Evolutionary conservation across 352 stramenopile species (phyloP).

Genomic region (Peronospora destructor): DNA sequence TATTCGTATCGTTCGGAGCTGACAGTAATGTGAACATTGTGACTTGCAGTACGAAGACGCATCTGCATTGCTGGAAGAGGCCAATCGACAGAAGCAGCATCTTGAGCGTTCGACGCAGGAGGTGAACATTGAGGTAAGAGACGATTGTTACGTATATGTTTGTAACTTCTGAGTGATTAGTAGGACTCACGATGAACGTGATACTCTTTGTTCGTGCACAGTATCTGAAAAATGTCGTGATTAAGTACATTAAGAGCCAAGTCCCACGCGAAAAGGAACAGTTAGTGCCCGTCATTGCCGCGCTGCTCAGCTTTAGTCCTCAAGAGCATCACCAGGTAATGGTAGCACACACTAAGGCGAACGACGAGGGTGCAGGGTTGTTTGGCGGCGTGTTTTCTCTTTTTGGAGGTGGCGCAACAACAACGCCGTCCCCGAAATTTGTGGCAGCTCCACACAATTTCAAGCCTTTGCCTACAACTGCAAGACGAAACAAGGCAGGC

Average conservation of each 20-base stretch:
- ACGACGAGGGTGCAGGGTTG: slow-evolving; percentile 38
- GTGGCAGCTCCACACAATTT: slow-evolving; percentile 45
- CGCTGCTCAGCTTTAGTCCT: slow-evolving; percentile 64
- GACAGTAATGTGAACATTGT: slow-evolving; percentile 1
- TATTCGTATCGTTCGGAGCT: slow-evolving; percentile 1
- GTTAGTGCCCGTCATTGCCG: slow-evolving; percentile 74
- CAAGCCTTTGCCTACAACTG: slow-evolving; percentile 26
- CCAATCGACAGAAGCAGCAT: slow-evolving; percentile 50
- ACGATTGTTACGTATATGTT: background rate
- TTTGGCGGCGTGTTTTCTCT: slow-evolving; percentile 72
- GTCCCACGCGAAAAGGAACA: slow-evolving; percentile 66
- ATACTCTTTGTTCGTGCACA: slow-evolving; percentile 19
- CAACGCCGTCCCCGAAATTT: slow-evolving; percentile 39
- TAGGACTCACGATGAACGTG: slow-evolving; percentile 5
- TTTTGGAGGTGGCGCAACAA: slow-evolving; percentile 35
- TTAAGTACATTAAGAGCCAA: slow-evolving; percentile 81
- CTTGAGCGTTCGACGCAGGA: slow-evolving; percentile 34
- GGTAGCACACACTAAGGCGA: slow-evolving; percentile 31
- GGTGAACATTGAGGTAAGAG: slow-evolving; percentile 61
- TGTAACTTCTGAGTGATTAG: background rate
- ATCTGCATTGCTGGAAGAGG: slow-evolving; percentile 38
- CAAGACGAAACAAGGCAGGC: slow-evolving; percentile 16
- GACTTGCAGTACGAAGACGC: slow-evolving; percentile 47
- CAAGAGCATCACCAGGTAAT: slow-evolving; percentile 57
- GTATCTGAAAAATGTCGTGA: slow-evolving; percentile 82